A percentile compares a stretch with the other conserved stretches of the same genome.
These are phyloP conservation scores for Dactylellina sp. DNA, from an alignment of 2,329 filamentous ascomycete genomes.

Conservation along the genomic window DNA sequence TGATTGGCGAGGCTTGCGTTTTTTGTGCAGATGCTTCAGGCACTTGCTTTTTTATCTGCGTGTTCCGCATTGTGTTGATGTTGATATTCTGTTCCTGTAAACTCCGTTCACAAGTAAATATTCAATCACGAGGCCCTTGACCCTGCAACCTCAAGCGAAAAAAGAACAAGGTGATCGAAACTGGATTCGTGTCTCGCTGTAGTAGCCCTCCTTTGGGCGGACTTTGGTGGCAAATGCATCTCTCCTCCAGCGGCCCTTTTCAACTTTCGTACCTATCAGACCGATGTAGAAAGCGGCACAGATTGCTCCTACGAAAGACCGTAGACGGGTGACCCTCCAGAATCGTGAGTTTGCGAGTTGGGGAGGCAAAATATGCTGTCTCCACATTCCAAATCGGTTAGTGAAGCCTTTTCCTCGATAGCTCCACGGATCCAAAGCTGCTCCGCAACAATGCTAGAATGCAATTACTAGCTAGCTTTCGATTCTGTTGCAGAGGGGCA, in stretches of 20 bases:
- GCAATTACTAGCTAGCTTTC: no score
- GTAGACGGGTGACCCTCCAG: not conserved
- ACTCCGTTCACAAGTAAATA: slow-evolving; percentile 24
- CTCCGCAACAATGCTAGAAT: not conserved
- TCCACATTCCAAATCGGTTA: slow-evolving; percentile 34
- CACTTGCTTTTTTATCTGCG: slow-evolving; percentile 10
- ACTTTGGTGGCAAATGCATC: slow-evolving; percentile 49
- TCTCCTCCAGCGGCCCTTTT: slow-evolving; percentile 7
- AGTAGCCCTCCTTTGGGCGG: slow-evolving; percentile 33
- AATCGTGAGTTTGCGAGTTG: not conserved
- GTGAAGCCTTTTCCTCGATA: slow-evolving; percentile 22
- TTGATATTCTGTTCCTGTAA: slow-evolving; percentile 18
- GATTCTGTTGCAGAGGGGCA: no score
- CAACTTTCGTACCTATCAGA: slow-evolving; percentile 23
- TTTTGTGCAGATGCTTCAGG: not conserved
- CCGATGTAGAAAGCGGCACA: slow-evolving; percentile 47
- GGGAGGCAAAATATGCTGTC: slow-evolving; percentile 36
- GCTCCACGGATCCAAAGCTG: no score
- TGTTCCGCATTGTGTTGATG: not conserved
- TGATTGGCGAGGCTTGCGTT: slow-evolving; percentile 38
- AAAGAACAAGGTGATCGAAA: not conserved
- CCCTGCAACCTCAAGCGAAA: slow-evolving; percentile 6
- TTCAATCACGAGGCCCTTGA: slow-evolving; percentile 31
- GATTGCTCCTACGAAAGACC: slow-evolving; percentile 5
- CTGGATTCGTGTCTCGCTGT: not conserved